Evolutionary conservation across 2,329 filamentous ascomycete species (phyloP).

Genomic region (Anthostomella pinea): DNA sequence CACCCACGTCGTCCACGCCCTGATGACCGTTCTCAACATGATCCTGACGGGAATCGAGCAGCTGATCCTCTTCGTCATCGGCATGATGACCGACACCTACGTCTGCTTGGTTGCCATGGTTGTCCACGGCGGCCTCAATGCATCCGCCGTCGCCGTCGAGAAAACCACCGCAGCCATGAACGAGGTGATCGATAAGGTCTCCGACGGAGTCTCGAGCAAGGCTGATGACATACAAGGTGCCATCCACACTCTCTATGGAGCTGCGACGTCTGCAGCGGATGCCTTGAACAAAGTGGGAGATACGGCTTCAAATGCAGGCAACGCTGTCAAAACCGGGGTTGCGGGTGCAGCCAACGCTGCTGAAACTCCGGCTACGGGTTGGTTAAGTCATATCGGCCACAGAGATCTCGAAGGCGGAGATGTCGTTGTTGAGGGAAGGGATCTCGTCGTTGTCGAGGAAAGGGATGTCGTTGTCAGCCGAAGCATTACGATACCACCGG

Average conservation of each 20-base stretch:
- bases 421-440: no score
- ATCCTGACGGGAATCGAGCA: slow-evolving; percentile 80
- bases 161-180: slow-evolving; percentile 47
- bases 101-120: slow-evolving; percentile 84
- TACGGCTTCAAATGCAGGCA: slow-evolving; percentile 6
- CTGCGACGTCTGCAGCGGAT: slow-evolving; percentile 46
- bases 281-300: slow-evolving; percentile 20
- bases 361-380: slow-evolving; percentile 13
- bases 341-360: slow-evolving; percentile 5
- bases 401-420: slow-evolving; percentile 16
- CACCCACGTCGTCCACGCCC: slow-evolving; percentile 73
- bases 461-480: no score
- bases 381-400: slow-evolving; percentile 11
- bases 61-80: slow-evolving; percentile 88
- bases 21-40: slow-evolving; percentile 76
- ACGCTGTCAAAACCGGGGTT: slow-evolving; percentile 5
- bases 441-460: no score
- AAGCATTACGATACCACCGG: slow-evolving; percentile 17
- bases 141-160: slow-evolving; percentile 47
- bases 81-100: slow-evolving; percentile 87
- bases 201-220: slow-evolving; percentile 45
- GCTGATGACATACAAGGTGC: slow-evolving; percentile 55
- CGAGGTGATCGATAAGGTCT: slow-evolving; percentile 42
- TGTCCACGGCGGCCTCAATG: slow-evolving; percentile 73
- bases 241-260: slow-evolving; percentile 55